phyloP scores from a whole-genome alignment of 2,329 filamentous ascomycete species.

The Xylariaceae sp. region DNA sequence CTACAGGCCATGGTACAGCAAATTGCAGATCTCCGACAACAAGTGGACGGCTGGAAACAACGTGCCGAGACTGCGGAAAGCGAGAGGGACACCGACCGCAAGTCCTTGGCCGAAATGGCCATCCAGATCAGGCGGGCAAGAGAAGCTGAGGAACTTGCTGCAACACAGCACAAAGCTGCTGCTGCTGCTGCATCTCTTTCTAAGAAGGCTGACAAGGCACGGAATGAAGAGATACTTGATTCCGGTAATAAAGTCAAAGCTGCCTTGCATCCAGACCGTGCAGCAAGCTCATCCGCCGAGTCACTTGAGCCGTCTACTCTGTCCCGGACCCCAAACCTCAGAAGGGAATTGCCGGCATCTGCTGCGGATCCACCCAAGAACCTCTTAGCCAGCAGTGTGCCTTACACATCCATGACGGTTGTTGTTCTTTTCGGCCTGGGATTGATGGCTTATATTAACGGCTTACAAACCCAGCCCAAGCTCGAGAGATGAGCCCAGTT shows the following conservation, averaged over 20 bases:
- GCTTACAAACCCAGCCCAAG: slow-evolving; percentile 59
- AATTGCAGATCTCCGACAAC: slow-evolving; percentile 74
- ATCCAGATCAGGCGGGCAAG: slow-evolving; percentile 71
- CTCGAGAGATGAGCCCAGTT: slow-evolving; percentile 18
- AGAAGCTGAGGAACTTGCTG: slow-evolving; percentile 43
- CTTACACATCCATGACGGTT: slow-evolving; percentile 77
- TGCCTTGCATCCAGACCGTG: neutral
- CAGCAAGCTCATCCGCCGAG: slow-evolving; percentile 28
- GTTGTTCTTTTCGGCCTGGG: slow-evolving; percentile 79
- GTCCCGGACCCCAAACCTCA: slow-evolving; percentile 49
- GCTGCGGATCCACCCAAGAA: slow-evolving; percentile 41
- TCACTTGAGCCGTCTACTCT: slow-evolving; percentile 39
- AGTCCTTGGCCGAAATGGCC: slow-evolving; percentile 83
- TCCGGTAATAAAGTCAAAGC: slow-evolving; percentile 23
- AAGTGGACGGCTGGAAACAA: slow-evolving; percentile 72
- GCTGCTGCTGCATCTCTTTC: slow-evolving; percentile 17
- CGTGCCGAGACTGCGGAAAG: slow-evolving; percentile 78
- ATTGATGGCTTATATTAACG: slow-evolving; percentile 82
- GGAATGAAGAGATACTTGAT: neutral
- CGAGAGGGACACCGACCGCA: slow-evolving; percentile 67
- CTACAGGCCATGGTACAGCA: slow-evolving; percentile 74
- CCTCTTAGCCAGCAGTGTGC: slow-evolving; percentile 54
- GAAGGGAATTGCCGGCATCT: slow-evolving; percentile 37
- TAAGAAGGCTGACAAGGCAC: too few species aligned
- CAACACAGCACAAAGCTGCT: slow-evolving; percentile 37